phyloP scores from a whole-genome alignment of 1,284 basidiomycete species.

The Malassezia furfur region DNA sequence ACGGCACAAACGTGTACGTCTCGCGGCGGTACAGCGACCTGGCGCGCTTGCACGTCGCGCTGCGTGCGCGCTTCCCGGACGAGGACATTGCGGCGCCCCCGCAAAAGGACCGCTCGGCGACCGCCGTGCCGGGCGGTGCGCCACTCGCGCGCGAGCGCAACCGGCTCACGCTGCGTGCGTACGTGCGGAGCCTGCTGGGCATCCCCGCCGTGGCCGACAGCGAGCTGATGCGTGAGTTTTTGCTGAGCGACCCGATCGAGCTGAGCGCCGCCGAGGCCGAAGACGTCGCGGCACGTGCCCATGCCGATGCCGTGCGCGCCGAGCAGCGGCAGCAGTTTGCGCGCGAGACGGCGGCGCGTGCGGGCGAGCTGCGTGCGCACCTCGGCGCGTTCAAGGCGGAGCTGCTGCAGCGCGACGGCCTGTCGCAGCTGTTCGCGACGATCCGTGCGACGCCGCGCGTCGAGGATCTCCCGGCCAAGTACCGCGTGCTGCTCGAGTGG shows the following conservation, averaged over 20 bases:
- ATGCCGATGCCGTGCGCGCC: constrained; percentile 79
- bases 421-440: constrained; percentile 73
- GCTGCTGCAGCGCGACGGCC: constrained; percentile 63
- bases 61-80: constrained; percentile 33
- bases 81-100: constrained; percentile 32
- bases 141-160: constrained; percentile 66
- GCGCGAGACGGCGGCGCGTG: constrained; percentile 72
- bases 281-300: constrained; percentile 70
- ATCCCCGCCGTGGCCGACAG: constrained; percentile 69
- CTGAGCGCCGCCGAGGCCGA: constrained; percentile 66
- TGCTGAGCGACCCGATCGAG: constrained; percentile 66
- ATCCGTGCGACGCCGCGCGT: constrained; percentile 74
- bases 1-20: constrained; percentile 57
- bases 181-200: constrained; percentile 67
- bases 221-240: constrained; percentile 73
- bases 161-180: constrained; percentile 81
- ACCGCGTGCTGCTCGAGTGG: constrained; percentile 86
- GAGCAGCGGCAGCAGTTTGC: constrained; percentile 78
- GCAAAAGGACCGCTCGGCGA: constrained; percentile 32
- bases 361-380: constrained; percentile 74
- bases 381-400: constrained; percentile 83
- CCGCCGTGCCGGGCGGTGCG: constrained; percentile 18
- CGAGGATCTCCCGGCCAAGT: constrained; percentile 70
- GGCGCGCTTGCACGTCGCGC: constrained; percentile 49
- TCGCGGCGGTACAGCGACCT: constrained; percentile 92